Base-by-base conservation (phyloP, 164 flowering plant species). In the Macadamia tetraphylla region DNA sequence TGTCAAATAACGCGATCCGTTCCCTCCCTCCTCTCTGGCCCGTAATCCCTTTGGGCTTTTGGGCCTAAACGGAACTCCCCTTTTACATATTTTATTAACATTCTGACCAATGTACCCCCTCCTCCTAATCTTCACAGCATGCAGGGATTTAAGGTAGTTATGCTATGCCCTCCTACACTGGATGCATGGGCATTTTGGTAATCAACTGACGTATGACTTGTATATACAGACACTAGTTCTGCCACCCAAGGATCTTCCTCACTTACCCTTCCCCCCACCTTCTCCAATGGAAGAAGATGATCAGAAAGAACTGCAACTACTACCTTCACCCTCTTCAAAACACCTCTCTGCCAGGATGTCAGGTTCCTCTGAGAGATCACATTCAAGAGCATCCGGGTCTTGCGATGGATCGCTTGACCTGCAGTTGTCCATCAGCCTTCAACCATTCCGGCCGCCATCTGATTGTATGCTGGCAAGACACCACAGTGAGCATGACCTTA, bases 351-450 rank as follows among this genome's bases (percentile, higher is more conserved):
- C 67, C 8, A 56, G 74, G 70, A 63, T 77, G 35, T 30, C 79
- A 29, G 74, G 71, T 57, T 59, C 78, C 55, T 66, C 83, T 0
- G 1, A 60, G 29, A 74, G 60, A 30, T 63, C 44, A 7, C 75
- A 60, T 23, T 57, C 78, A 2, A 46, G 62, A 14, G 31, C 53
- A 49, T 51, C 40, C 0, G 71, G 73, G 0, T 68, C 69, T 8
- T 59, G 60, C 15, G 69, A 69, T 15, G 76, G 65, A 6, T 76
- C 91, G 3, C 78, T 88, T 0, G 92, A 92, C 79, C 76, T 92
- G 56, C 88, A 92, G 61, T 81, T 92, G 29, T 88, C 96, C 0
- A 92, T 92, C 44, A 85, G 90, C 53, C 78, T 80, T n/a, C 74
- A 64, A 43, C 85, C 86, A 5, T 51, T 78, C 56, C 72, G 58